Base-by-base conservation (phyloP, 2,329 filamentous ascomycete genomes). In the Claviceps citrina region DNA sequence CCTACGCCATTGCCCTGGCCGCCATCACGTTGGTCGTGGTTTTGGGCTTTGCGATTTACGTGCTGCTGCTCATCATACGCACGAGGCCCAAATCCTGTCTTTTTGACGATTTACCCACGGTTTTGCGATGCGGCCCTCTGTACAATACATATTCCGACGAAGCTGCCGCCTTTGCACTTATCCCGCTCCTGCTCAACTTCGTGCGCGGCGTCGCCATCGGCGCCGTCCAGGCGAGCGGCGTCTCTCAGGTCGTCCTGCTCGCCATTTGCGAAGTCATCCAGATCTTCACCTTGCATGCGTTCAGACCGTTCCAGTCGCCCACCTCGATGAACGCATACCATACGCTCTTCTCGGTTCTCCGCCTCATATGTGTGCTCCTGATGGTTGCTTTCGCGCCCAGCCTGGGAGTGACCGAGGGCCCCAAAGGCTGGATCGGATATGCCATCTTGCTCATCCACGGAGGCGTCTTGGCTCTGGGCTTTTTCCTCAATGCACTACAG, bases 321-420 rank as follows among this genome's bases (percentile, higher is more conserved):
- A 96, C 91, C 0, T 95, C 89, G 22, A 98, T 98, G 91, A 96
- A 96, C 55, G 76, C 84, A 8, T 95, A 95, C 49, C 87, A 96
- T 52, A 84, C 81, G 2, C 76, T 86, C 46, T 94, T 95, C 58
- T 76, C 86, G 0, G 64, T 71, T 2, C 66, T 93, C 12, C 78
- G 91, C 26, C 78, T 95, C 25, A 62, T 84, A 36, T 81, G 81
- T 0, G 71, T 86, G 35, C 65, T 89, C 40, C 64, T 89, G 40
- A 85, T 83, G 67, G 74, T 86, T 26, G 69, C 87, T 1, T 98
- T 98, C 57, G 76, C 87, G 10, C 85, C 89, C 1, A 81, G 81
- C 1, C 69, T 98, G 3, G 79, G 77, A 18, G 78, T 95, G 5
- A 73, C 73, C 0, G 81, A 93, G 52, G 76, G 81, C 0, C 67